phyloP scores from a whole-genome alignment of 164 flowering plant genomes.

The Magnolia changhungtana region DNA sequence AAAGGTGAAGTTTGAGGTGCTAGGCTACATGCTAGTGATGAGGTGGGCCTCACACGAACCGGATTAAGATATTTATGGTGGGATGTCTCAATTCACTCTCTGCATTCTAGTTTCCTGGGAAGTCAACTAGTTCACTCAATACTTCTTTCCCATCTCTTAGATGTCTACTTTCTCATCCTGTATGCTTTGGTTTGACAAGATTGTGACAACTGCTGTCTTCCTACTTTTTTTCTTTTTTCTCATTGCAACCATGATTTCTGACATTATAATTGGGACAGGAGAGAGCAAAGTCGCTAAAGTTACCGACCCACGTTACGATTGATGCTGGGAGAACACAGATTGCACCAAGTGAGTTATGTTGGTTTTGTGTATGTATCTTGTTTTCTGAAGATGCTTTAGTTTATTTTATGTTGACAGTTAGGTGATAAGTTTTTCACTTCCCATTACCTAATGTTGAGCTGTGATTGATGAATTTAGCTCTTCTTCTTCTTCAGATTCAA shows the following conservation, averaged over 20 bases:
- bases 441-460: not conserved
- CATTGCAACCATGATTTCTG: not conserved
- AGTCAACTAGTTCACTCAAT: not conserved
- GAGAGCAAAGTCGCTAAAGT: conserved; percentile 71
- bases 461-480: not conserved
- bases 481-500: conserved; percentile 58
- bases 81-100: not conserved
- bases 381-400: not conserved
- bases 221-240: not conserved
- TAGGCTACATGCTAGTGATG: not conserved
- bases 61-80: not conserved
- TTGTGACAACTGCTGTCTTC: not conserved
- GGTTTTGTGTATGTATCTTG: not conserved
- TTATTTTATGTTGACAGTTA: not conserved
- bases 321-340: conserved; percentile 99
- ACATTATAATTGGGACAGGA: conserved; percentile 42
- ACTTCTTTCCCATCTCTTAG: not conserved
- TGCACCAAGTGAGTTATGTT: conserved; percentile 73
- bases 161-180: not conserved
- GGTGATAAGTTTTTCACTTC: not conserved
- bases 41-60: not conserved
- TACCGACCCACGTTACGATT: conserved; percentile 88
- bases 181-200: not conserved
- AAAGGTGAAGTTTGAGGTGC: not conserved
- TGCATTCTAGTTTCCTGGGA: not conserved